Evolutionary conservation across 768 basidiomycete genomes (phyloP), one percentile per base, ranked within the genome.

Genomic region (Mycena venus): DNA sequence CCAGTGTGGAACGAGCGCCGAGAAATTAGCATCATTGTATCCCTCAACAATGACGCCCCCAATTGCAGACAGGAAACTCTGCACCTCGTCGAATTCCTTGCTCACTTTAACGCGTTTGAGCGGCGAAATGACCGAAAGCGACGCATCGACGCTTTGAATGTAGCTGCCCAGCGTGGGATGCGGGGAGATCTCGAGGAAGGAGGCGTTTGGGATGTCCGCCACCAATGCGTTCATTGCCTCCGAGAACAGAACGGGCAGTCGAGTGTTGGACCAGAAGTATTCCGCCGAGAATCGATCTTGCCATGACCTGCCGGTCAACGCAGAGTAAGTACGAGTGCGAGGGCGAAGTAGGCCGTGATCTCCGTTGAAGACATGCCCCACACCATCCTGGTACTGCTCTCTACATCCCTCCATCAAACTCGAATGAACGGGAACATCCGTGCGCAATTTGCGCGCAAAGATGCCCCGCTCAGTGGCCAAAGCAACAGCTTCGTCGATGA

Each of bases 181-280:
- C 15, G 85, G 84, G 6, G 79, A 72, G 10, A 88, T 78, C 72
- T 87, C 86, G 17, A 88, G 70, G 69, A 85, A 85, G 17, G 78
- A 79, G 19, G 83, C 74, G 9, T 74, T 67, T 3, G 80, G 80
- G 27, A 67, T 42, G 4, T 75, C 72, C 17, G 70, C 34, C 3
- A 79, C 58, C 14, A 86, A 76, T 6, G 73, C 47, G 31, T 73
- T 44, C n/a, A 87, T 78, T 0, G 85, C 81, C 15, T 81, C 9
- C 36, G 6, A n/a, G 21, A 14, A 58, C 32, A 9, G 60, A 29
- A 15, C 11, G 4, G n/a, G 14, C 14, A 29, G 23, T 15, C 85
- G 81, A 9, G 82, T 79, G 69, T 83, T 85, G 51, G 79, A 42
- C 88, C 88, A 89, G 55, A 84, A 83, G 75, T 89, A 89, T 10